phyloP scores from a whole-genome alignment of 2,329 filamentous ascomycete species.

The Acarospora socialis region DNA sequence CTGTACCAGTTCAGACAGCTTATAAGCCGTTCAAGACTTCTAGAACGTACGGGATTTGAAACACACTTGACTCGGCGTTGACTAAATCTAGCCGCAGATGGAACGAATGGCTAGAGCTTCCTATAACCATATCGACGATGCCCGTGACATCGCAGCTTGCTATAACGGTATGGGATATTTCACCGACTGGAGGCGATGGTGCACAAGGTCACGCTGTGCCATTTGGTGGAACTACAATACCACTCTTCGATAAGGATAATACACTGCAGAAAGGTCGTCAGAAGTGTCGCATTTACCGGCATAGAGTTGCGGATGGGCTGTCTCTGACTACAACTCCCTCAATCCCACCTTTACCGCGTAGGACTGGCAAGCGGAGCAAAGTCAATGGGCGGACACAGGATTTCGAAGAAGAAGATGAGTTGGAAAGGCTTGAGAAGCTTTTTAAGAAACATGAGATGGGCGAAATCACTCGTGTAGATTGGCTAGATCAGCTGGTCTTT shows the following conservation, averaged over 20 bases:
- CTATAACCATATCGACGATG: constrained; percentile 68
- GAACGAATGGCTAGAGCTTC: constrained; percentile 93
- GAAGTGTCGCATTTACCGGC: constrained; percentile 73
- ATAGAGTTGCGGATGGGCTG: constrained; percentile 72
- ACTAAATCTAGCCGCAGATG: no score
- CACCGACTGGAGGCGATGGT: constrained; percentile 57
- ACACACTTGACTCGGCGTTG: no score
- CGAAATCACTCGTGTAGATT: constrained; percentile 82
- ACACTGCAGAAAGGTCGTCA: constrained; percentile 84
- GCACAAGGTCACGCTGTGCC: constrained; percentile 67
- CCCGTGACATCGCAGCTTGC: constrained; percentile 73
- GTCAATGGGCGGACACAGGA: constrained; percentile 33
- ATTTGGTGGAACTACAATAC: constrained; percentile 84
- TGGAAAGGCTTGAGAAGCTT: constrained; percentile 74
- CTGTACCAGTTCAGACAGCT: constrained; percentile 78
- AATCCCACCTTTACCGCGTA: constrained; percentile 40
- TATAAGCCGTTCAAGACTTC: constrained; percentile 77
- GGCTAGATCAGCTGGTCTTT: constrained; percentile 92
- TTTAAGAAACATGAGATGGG: constrained; percentile 99
- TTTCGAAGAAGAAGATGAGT: constrained; percentile 69
- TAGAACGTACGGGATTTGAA: no score
- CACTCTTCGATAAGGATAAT: constrained; percentile 84
- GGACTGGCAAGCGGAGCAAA: constrained; percentile 36
- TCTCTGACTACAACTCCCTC: constrained; percentile 68
- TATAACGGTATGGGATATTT: constrained; percentile 91